Evolutionary conservation across 1,284 basidiomycete genomes (phyloP).

Genomic region (Inonotus hispidus): DNA sequence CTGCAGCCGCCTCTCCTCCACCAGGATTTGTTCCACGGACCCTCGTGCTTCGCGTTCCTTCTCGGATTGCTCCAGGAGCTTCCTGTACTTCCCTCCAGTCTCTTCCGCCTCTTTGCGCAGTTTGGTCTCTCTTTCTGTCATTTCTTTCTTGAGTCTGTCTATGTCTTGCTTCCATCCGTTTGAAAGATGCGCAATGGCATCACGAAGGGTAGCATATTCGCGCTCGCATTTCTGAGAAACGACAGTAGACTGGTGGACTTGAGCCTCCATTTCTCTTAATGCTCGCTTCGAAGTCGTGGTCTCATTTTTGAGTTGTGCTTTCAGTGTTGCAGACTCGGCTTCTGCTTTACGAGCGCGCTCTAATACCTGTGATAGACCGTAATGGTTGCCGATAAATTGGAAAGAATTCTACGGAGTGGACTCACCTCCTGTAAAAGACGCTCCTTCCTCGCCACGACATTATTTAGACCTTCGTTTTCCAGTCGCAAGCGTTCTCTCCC

Average conservation of each 20-base stretch:
- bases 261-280: slow-evolving; percentile 69
- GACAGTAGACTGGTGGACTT: slow-evolving; percentile 64
- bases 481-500: slow-evolving; percentile 71
- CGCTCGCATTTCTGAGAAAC: slow-evolving; percentile 74
- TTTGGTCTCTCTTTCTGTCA: slow-evolving; percentile 62
- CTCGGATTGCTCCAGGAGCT: slow-evolving; percentile 55
- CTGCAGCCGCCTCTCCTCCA: slow-evolving; percentile 36
- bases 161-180: slow-evolving; percentile 67
- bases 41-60: slow-evolving; percentile 37
- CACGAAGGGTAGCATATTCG: slow-evolving; percentile 71
- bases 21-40: slow-evolving; percentile 36
- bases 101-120: slow-evolving; percentile 58
- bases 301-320: slow-evolving; percentile 67
- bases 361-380: slow-evolving; percentile 44
- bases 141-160: slow-evolving; percentile 60
- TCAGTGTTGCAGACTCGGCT: slow-evolving; percentile 59
- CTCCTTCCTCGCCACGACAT: slow-evolving; percentile 82
- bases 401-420: slow-evolving; percentile 10
- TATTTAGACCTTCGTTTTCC: slow-evolving; percentile 82
- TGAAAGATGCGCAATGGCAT: slow-evolving; percentile 62
- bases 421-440: slow-evolving; percentile 73
- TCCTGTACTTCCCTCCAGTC: slow-evolving; percentile 57
- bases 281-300: slow-evolving; percentile 65
- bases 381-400: background rate
- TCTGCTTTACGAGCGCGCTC: slow-evolving; percentile 81